A percentile compares a stretch with the other conserved stretches of the same genome.
These are phyloP conservation scores for Cryptosporidium andersoni DNA, from an alignment of 169 alveolate species.

Conservation along the genomic window DNA sequence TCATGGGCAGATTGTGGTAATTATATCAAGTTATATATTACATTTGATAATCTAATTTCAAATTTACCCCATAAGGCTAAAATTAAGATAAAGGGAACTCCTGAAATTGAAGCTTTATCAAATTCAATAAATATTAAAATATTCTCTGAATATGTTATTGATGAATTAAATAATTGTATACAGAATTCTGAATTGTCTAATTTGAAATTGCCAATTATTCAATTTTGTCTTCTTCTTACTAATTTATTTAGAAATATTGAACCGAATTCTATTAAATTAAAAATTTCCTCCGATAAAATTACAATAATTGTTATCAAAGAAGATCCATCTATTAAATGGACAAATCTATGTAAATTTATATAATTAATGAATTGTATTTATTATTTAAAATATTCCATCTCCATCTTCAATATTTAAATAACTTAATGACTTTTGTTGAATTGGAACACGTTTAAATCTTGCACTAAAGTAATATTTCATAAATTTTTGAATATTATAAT, in stretches of 20 bases:
- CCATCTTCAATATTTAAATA: slow-evolving; percentile 59
- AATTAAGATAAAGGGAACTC: slow-evolving; percentile 23
- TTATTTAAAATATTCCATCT: slow-evolving; percentile 27
- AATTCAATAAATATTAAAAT: slow-evolving; percentile 26
- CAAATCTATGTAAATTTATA: slow-evolving; percentile 28
- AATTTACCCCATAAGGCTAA: slow-evolving; percentile 1
- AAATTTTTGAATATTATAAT: background rate
- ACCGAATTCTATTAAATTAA: slow-evolving; percentile 29
- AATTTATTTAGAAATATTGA: slow-evolving; percentile 49
- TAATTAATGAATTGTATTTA: background rate
- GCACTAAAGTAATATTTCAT: slow-evolving; percentile 14
- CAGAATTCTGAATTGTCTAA: background rate
- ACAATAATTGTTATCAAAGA: slow-evolving; percentile 46
- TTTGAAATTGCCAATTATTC: too few relatives aligned
- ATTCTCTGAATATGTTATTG: background rate
- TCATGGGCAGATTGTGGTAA: slow-evolving; percentile 78
- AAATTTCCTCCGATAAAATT: slow-evolving; percentile 37
- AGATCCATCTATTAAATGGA: slow-evolving; percentile 42
- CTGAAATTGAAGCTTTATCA: slow-evolving; percentile 14
- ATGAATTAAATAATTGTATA: background rate
- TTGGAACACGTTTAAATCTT: slow-evolving; percentile 52
- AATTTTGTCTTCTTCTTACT: slow-evolving; percentile 14
- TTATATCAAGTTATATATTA: slow-evolving; percentile 70
- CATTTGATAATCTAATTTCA: slow-evolving; percentile 12
- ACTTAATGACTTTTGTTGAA: slow-evolving; percentile 44